Evolutionary conservation across 1,284 basidiomycete species (phyloP).

Genomic region (Phlebopus sp.): DNA sequence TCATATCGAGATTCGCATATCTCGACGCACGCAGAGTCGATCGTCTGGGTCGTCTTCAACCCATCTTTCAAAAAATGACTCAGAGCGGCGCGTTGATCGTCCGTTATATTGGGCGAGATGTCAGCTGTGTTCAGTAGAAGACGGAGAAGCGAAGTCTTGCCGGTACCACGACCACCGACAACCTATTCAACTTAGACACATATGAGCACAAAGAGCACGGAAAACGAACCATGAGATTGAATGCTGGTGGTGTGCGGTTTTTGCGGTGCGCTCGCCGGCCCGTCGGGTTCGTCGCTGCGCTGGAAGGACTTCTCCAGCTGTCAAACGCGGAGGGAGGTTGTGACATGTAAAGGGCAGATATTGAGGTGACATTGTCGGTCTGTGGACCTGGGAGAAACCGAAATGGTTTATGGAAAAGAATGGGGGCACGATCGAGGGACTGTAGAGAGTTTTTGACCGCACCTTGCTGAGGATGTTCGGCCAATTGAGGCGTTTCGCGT

Average conservation of each 20-base stretch:
- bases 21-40: constrained; percentile 68
- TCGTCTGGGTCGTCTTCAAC: constrained; percentile 55
- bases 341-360: constrained; percentile 68
- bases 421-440: constrained; percentile 46
- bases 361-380: constrained; percentile 44
- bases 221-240: constrained; percentile 74
- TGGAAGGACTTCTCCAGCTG: constrained; percentile 39
- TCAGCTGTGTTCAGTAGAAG: constrained; percentile 74
- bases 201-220: background rate
- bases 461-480: constrained; percentile 46
- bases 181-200: constrained; percentile 45
- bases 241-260: constrained; percentile 65
- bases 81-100: constrained; percentile 62
- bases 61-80: constrained; percentile 57
- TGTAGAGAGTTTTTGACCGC: constrained; percentile 63
- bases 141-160: constrained; percentile 72
- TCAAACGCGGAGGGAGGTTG: constrained; percentile 58
- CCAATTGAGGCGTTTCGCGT: constrained; percentile 41
- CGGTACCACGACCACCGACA: constrained; percentile 73
- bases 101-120: constrained; percentile 64
- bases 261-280: constrained; percentile 58
- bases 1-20: constrained; percentile 79
- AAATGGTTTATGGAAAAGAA: constrained; percentile 80
- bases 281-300: constrained; percentile 32
- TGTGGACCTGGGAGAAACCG: constrained; percentile 42